Conservation (phyloP, 257 asterid species). For the Oldenlandia corymbosa region DNA sequence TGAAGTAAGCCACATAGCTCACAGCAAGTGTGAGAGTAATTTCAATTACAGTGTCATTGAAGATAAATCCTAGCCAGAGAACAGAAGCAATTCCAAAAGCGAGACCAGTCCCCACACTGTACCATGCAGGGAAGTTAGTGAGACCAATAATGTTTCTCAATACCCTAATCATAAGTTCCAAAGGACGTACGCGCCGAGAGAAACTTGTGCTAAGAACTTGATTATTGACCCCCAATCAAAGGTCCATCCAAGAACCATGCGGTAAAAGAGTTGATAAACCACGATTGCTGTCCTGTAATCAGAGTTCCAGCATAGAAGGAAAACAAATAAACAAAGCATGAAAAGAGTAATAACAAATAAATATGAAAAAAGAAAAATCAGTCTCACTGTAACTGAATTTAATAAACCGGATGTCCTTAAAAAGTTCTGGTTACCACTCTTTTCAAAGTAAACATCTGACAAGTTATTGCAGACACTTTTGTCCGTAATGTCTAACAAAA, state of each 20-base stretch:
- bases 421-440: background rate
- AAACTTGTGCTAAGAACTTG: slow-evolving; percentile 58
- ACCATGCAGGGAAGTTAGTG: slow-evolving; percentile 24
- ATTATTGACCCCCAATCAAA: slow-evolving; percentile 63
- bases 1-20: slow-evolving; percentile 92
- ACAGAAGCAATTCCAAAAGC: slow-evolving; percentile 88
- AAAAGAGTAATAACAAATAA: too few relatives aligned
- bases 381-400: background rate
- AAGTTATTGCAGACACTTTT: background rate
- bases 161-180: slow-evolving; percentile 18
- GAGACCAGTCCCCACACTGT: slow-evolving; percentile 78
- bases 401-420: background rate
- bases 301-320: slow-evolving; percentile 12
- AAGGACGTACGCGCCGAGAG: slow-evolving; percentile 91
- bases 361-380: background rate
- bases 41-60: slow-evolving; percentile 96
- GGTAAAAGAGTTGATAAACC: slow-evolving; percentile 76
- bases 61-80: slow-evolving; percentile 92
- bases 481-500: background rate
- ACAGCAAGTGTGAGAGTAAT: slow-evolving; percentile 84
- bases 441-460: background rate
- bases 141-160: slow-evolving; percentile 21
- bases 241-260: slow-evolving; percentile 80
- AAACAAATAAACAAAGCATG: background rate
- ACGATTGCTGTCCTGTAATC: slow-evolving; percentile 89